Conservation (phyloP, 129 eudicot genomes). For the Helianthus annuus region DNA sequence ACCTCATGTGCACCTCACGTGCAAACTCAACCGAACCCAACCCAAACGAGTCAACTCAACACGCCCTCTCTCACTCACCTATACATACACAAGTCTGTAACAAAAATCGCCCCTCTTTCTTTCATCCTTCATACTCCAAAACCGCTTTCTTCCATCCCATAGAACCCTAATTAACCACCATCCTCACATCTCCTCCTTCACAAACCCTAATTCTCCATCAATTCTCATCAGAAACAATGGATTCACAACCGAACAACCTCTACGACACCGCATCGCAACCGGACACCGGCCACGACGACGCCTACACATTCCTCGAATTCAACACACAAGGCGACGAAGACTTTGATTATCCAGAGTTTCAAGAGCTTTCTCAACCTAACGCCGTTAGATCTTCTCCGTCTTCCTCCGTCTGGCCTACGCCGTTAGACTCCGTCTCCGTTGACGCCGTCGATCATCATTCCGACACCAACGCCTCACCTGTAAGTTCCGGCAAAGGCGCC, state of each 20-base stretch:
- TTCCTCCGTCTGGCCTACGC: conserved; percentile 63
- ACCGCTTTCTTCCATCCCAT: neutral
- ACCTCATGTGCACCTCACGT: conserved; percentile 9
- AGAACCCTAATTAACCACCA: conserved; percentile 18
- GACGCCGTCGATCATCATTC: conserved; percentile 52
- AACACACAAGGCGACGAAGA: conserved; percentile 80
- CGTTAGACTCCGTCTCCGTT: conserved; percentile 57
- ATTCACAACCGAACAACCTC: conserved; percentile 65
- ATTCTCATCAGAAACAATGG: conserved; percentile 37
- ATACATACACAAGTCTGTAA: neutral
- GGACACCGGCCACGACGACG: conserved; percentile 85
- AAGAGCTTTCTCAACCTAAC: conserved; percentile 74
- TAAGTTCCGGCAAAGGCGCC: conserved; percentile 33
- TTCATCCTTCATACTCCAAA: neutral
- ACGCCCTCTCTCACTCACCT: conserved; percentile 14
- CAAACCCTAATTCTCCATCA: neutral
- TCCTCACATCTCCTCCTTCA: neutral
- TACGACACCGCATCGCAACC: conserved; percentile 97
- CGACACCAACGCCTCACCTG: conserved; percentile 51
- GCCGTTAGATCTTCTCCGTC: conserved; percentile 46
- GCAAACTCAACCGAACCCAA: neutral
- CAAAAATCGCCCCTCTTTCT: neutral
- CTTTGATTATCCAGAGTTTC: conserved; percentile 70
- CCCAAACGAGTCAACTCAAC: conserved; percentile 16
- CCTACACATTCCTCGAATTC: conserved; percentile 89